phyloP scores from a whole-genome alignment of 2,329 filamentous ascomycete species.

The Fusarium fracticaudum region DNA sequence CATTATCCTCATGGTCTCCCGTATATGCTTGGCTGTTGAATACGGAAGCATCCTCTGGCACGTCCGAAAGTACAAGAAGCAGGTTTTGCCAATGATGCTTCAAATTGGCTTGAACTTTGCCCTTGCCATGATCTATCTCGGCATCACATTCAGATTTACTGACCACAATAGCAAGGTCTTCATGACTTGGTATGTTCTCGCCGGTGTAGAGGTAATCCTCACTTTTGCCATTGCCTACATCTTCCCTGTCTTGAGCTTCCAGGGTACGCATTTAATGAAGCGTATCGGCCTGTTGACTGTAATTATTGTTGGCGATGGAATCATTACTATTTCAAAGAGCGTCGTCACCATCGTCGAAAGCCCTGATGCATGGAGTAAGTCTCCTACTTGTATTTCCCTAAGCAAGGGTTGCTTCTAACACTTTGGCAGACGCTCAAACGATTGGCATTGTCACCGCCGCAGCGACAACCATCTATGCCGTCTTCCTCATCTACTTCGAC shows the following conservation, averaged over 20 bases:
- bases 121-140: conserved; percentile 53
- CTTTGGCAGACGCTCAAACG: conserved; percentile 46
- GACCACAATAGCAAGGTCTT: conserved; percentile 49
- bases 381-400: rapidly evolving
- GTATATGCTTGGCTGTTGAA: conserved; percentile 63
- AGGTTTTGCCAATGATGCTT: conserved; percentile 48
- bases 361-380: conserved; percentile 53
- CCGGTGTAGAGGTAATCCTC: conserved; percentile 60
- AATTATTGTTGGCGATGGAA: conserved; percentile 73
- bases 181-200: conserved; percentile 63
- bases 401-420: conserved; percentile 1
- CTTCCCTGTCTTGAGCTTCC: conserved; percentile 67
- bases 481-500: conserved; percentile 63
- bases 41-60: conserved; percentile 60
- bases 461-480: conserved; percentile 54
- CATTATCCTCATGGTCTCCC: conserved; percentile 61
- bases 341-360: conserved; percentile 61
- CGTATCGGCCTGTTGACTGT: conserved; percentile 71
- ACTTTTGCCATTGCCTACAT: conserved; percentile 63
- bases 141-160: conserved; percentile 52
- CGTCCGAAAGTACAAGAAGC: conserved; percentile 52
- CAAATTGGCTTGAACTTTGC: conserved; percentile 50
- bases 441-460: conserved; percentile 54
- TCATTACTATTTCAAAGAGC: conserved; percentile 64
- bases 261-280: conserved; percentile 70